Conservation (phyloP, 2,329 filamentous ascomycete species). For the Hypoxylon sp. region DNA sequence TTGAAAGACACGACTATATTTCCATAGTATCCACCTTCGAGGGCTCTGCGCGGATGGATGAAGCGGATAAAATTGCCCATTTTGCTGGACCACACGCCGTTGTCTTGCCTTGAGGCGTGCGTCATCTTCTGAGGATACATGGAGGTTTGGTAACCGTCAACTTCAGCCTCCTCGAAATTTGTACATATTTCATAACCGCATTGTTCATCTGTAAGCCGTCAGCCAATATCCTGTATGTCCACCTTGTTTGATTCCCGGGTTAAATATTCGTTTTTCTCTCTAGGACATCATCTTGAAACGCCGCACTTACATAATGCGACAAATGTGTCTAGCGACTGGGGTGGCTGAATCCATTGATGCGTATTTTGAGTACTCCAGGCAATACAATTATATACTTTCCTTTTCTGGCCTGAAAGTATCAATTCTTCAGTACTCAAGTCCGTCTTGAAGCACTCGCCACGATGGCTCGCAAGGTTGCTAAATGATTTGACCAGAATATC, state of each 20-base stretch:
- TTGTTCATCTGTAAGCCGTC: background rate
- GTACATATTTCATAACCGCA: background rate
- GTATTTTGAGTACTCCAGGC: background rate
- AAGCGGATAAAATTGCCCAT: background rate
- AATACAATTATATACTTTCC: background rate
- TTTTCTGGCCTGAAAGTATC: background rate
- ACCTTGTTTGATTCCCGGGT: background rate
- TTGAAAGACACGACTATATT: background rate
- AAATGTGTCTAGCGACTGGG: background rate
- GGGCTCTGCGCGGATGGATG: background rate
- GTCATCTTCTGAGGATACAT: background rate
- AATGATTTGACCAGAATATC: background rate
- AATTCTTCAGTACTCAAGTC: constrained; percentile 3
- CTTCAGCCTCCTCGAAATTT: background rate
- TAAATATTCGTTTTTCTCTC: background rate
- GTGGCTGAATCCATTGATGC: background rate
- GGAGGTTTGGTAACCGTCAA: background rate
- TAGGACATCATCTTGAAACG: background rate
- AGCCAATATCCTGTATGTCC: background rate
- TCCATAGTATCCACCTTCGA: background rate
- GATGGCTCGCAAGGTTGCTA: background rate
- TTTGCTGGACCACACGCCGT: background rate
- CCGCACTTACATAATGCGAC: background rate
- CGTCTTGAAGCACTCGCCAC: background rate
- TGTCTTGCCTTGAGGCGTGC: background rate